Percentiles rank a stretch among this genome's conserved stretches.
Evolutionary conservation across 306 rosid species (phyloP).

Genomic region (Glycine tomentella): DNA sequence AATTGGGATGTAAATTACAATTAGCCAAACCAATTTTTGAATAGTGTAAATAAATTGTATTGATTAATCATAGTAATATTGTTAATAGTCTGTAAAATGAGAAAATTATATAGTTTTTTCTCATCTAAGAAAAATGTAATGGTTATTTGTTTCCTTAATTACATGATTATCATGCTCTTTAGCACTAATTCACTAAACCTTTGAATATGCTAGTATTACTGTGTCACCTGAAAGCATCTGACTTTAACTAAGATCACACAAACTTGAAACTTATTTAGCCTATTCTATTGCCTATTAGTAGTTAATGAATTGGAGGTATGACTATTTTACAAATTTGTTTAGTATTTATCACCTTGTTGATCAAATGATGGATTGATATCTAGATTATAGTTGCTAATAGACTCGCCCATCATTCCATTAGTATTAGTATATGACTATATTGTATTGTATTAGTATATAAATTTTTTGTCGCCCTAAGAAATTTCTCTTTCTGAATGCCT

Average conservation of each 20-base stretch:
- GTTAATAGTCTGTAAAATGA: neutral
- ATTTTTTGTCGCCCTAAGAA: too few species aligned
- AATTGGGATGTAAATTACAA: too few species aligned
- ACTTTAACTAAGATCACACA: slow-evolving; percentile 9
- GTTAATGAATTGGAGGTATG: neutral
- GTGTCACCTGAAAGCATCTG: slow-evolving; percentile 10
- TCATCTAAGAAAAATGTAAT: neutral
- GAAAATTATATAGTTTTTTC: neutral
- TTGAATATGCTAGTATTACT: neutral
- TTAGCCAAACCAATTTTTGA: too few species aligned
- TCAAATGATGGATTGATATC: slow-evolving; percentile 18
- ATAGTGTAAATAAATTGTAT: too few species aligned
- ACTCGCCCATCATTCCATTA: slow-evolving; percentile 66
- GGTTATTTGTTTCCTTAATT: neutral
- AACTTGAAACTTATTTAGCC: slow-evolving; percentile 18
- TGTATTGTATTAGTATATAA: too few species aligned
- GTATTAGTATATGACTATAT: too few species aligned
- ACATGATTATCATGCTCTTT: slow-evolving; percentile 30
- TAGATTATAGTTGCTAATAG: slow-evolving; percentile 54
- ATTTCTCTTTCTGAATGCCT: too few species aligned
- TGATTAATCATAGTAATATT: neutral
- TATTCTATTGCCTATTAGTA: neutral
- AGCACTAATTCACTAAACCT: neutral
- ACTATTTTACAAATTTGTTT: neutral
- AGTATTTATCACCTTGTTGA: neutral